A percentile compares a stretch with the other conserved stretches of the same genome.
Conservation (phyloP, 768 basidiomycete genomes). For the Leccinellum luteum region DNA sequence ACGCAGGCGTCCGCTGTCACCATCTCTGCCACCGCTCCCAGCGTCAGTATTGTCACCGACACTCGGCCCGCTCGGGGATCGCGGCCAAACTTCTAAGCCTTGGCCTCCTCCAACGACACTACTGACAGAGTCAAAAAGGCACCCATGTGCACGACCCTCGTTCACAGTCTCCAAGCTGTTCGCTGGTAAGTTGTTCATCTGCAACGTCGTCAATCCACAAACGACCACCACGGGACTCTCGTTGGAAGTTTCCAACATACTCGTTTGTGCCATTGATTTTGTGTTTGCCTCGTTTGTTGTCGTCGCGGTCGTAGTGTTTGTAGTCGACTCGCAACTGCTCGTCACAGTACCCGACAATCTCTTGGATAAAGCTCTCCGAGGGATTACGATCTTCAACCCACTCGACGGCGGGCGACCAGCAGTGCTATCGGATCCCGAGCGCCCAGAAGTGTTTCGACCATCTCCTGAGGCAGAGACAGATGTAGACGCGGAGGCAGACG, state of each 20-base stretch:
- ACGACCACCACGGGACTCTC: too few relatives aligned
- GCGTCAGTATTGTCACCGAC: neutral
- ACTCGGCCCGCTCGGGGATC: neutral
- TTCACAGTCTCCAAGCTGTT: neutral
- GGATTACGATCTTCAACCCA: slow-evolving; percentile 5
- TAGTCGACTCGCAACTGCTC: neutral
- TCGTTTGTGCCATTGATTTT: neutral
- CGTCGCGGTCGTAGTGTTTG: neutral
- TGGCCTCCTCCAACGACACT: neutral
- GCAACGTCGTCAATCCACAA: too few relatives aligned
- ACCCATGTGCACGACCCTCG: neutral
- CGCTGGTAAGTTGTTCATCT: neutral
- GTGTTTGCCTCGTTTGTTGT: neutral
- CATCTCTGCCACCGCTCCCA: neutral
- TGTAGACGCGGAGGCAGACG: neutral
- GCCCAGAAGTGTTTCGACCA: neutral
- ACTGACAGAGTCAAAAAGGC: neutral
- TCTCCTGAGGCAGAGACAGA: neutral
- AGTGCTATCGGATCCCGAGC: neutral
- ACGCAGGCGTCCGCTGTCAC: neutral
- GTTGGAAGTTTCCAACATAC: too few relatives aligned
- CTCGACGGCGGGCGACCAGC: neutral
- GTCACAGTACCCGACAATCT: neutral
- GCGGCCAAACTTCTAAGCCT: neutral
- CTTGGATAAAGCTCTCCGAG: neutral